A percentile compares a stretch with the other conserved stretches of the same genome.
These are phyloP conservation scores for Agapanthus africanus DNA, from an alignment of 106 monocot genomes.

Conservation along the genomic window DNA sequence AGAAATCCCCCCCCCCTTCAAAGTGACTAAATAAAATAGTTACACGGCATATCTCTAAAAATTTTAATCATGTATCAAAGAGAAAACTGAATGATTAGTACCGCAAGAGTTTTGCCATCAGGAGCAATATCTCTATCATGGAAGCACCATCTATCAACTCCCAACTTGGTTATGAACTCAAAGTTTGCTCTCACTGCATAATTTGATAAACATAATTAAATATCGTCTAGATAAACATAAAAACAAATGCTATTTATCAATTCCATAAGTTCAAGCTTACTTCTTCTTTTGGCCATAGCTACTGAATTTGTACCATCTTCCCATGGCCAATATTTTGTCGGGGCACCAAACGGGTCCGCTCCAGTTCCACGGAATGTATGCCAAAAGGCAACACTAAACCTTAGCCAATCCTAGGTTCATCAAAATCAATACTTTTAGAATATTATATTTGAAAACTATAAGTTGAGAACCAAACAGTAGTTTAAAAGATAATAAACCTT, in stretches of 20 bases:
- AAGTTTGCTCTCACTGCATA: constrained; percentile 85
- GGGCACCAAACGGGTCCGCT: constrained; percentile 84
- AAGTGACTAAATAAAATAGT: too few species aligned
- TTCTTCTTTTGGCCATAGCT: constrained; percentile 90
- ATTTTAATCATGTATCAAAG: too few species aligned
- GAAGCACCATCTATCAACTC: constrained; percentile 93
- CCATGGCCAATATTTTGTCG: constrained; percentile 94
- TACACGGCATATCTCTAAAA: too few species aligned
- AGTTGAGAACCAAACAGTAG: neutral
- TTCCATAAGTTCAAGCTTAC: constrained; percentile 32
- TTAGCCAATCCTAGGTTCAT: constrained; percentile 72
- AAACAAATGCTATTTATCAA: neutral
- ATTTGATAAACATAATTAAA: neutral
- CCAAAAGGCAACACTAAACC: constrained; percentile 98
- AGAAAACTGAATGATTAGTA: constrained; percentile 16
- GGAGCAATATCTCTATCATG: constrained; percentile 99
- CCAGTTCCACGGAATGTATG: constrained; percentile 94
- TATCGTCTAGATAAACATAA: neutral
- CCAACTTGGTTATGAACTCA: constrained; percentile 89
- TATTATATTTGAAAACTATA: neutral
- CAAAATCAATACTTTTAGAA: neutral
- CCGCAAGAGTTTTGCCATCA: constrained; percentile 74
- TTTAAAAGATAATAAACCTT: constrained; percentile 46
- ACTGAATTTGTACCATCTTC: constrained; percentile 95
- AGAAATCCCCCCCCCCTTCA: too few species aligned